Conservation (phyloP, 2,329 filamentous ascomycete species). For the Penicillium sp. region DNA sequence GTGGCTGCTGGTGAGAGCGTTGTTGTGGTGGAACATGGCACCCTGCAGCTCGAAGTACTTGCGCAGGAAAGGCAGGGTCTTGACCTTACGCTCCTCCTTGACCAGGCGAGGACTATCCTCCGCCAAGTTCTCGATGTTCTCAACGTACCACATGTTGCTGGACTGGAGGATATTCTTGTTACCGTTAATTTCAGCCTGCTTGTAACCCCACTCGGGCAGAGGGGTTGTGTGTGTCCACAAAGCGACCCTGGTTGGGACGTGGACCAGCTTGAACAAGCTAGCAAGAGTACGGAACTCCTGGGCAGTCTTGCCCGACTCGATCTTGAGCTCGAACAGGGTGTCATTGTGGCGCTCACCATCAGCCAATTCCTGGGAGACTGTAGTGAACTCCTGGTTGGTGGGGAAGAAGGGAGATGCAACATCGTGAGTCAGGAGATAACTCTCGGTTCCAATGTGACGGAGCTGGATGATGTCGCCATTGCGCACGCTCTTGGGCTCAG, state of each 20-base stretch:
- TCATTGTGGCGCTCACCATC: slow-evolving; percentile 70
- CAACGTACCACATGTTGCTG: slow-evolving; percentile 90
- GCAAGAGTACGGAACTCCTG: slow-evolving; percentile 85
- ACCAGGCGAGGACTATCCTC: slow-evolving; percentile 62
- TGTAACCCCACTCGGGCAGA: slow-evolving; percentile 93
- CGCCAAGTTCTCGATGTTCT: slow-evolving; percentile 75
- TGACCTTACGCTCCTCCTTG: slow-evolving; percentile 69
- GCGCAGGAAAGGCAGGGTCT: slow-evolving; percentile 73
- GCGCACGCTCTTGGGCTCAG: slow-evolving; percentile 57
- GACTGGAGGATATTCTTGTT: slow-evolving; percentile 88
- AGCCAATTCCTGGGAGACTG: slow-evolving; percentile 63
- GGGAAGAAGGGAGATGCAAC: slow-evolving; percentile 93
- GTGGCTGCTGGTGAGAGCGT: slow-evolving; percentile 90
- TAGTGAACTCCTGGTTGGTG: slow-evolving; percentile 97
- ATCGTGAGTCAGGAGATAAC: slow-evolving; percentile 82
- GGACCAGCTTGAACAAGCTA: slow-evolving; percentile 90
- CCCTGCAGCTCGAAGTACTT: slow-evolving; percentile 96
- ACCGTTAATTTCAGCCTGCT: slow-evolving; percentile 97
- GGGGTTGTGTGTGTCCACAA: slow-evolving; percentile 98
- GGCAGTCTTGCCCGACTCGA: slow-evolving; percentile 71
- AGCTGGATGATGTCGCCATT: slow-evolving; percentile 82
- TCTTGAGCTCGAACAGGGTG: slow-evolving; percentile 82
- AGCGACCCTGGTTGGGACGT: slow-evolving; percentile 87
- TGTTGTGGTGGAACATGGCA: slow-evolving; percentile 99
- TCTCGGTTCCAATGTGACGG: slow-evolving; percentile 76